Evolutionary conservation across 2,329 filamentous ascomycete genomes (phyloP).

Genomic region (Zarea fungicola): DNA sequence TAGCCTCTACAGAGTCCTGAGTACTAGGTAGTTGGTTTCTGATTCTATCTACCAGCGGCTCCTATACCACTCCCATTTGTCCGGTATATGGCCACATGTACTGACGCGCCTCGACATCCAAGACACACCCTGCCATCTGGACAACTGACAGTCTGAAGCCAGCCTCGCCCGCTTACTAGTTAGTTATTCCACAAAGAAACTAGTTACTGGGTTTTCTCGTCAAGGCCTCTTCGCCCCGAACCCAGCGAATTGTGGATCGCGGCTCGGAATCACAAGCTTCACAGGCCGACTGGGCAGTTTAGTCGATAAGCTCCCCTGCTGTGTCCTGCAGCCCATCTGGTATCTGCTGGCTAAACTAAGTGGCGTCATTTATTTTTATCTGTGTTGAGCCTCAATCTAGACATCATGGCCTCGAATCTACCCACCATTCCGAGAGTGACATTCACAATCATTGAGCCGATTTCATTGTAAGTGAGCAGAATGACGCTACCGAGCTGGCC

Average conservation of each 20-base stretch:
- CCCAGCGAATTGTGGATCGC: constrained; percentile 14
- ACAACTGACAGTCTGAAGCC: constrained; percentile 2
- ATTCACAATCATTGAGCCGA: constrained; percentile 64
- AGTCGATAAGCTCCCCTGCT: constrained; percentile 11
- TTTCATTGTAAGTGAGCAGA: constrained; percentile 53
- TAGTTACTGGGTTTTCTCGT: neutral
- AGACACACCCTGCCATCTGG: neutral
- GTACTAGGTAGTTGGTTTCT: too few relatives aligned
- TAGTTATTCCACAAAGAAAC: neutral
- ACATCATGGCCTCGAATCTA: constrained; percentile 54
- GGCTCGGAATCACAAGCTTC: constrained; percentile 14
- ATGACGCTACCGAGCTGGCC: constrained; percentile 12
- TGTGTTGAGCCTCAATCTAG: neutral
- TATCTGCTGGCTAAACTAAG: constrained; percentile 1
- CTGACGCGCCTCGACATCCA: neutral
- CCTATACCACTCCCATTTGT: constrained; percentile 6
- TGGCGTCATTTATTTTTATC: constrained; percentile 12
- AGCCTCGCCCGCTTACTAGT: constrained; percentile 6
- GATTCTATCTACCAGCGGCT: too few relatives aligned
- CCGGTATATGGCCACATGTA: constrained; percentile 7
- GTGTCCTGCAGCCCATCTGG: constrained; percentile 10
- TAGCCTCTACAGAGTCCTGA: too few relatives aligned
- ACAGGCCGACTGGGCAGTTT: neutral
- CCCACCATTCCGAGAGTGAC: constrained; percentile 59
- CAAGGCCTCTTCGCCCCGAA: constrained; percentile 12